Evolutionary conservation across 2,329 filamentous ascomycete species (phyloP), one percentile per base, ranked within the genome.

Genomic region (Colletotrichum nymphaeae): DNA sequence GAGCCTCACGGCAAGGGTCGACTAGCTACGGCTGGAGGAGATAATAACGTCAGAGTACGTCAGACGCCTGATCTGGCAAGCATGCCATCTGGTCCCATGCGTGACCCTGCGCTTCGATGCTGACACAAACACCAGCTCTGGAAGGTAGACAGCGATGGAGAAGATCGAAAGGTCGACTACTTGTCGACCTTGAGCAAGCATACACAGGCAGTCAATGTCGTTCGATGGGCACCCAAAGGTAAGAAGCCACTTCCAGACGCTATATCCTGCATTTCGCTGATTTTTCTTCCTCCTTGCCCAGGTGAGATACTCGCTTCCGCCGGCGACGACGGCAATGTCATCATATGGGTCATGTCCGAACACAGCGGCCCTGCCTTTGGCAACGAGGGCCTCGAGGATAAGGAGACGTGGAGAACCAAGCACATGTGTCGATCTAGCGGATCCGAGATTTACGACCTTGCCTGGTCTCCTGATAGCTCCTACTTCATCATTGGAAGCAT

Each of bases 401-500:
- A 98, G 83, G 97, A 99, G 84, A 94, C 94, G 77, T 99, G 97
- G 97, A 90, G 96, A 75, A 93, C 96, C 75, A 98, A 97, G 85
- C 95, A 98, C 81, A 98, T 98, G 97, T 98, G 95, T 83, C 92
- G 97, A 75, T 97, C 95, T 58, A 94, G 94, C 75, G 96, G 95
- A 46, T 95, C 95, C 12, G 97, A 99, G 83, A 98, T 99, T 77
- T 99, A 99, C 84, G 97, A 99, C 83, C 86, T 99, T 70, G 97
- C 97, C 63, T 99, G 97, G 97, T 98, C 97, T 62, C 97, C 97
- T n/a, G 97, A 99, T 83, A 95, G 94, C 52, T 87, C 92, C 52
- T 97, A 97, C 85, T 98, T 99, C 86, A 98, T 99, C 78, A 98
- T 97, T 28, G 97, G 97, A 52, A 98, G 97, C 85, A 98, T 99